These are phyloP conservation scores for Polytrichum formosum DNA, from an alignment of 225 moss, liverwort and hornwort species.

Conservation along the genomic window DNA sequence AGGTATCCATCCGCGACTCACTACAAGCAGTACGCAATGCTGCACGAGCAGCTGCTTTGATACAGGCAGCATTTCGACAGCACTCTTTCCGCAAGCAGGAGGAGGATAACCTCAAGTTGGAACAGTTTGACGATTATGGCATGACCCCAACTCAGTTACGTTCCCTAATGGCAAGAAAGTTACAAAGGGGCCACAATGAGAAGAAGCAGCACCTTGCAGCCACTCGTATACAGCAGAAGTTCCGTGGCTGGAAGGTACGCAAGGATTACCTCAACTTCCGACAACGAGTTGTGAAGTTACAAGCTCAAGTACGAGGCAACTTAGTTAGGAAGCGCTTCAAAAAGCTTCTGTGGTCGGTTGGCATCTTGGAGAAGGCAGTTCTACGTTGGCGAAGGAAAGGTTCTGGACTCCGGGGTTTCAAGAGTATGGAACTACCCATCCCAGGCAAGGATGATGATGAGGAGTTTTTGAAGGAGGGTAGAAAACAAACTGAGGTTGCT, in stretches of 20 bases:
- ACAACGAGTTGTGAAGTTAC: slow-evolving; percentile 51
- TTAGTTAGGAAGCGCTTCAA: slow-evolving; percentile 52
- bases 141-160: slow-evolving; percentile 49
- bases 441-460: slow-evolving; percentile 54
- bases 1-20: slow-evolving; percentile 33
- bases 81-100: slow-evolving; percentile 52
- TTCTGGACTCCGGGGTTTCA: slow-evolving; percentile 49
- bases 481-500: slow-evolving; percentile 50
- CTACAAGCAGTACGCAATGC: slow-evolving; percentile 65
- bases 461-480: slow-evolving; percentile 52
- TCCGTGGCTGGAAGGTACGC: slow-evolving; percentile 59
- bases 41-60: slow-evolving; percentile 51
- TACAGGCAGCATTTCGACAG: slow-evolving; percentile 52
- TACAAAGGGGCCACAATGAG: slow-evolving; percentile 34
- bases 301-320: slow-evolving; percentile 56
- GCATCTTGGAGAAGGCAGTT: slow-evolving; percentile 48
- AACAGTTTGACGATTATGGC: slow-evolving; percentile 47
- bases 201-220: slow-evolving; percentile 56
- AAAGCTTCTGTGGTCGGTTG: slow-evolving; percentile 58
- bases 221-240: slow-evolving; percentile 68
- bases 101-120: slow-evolving; percentile 35
- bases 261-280: slow-evolving; percentile 46
- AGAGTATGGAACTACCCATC: slow-evolving; percentile 27
- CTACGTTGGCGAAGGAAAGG: slow-evolving; percentile 55
- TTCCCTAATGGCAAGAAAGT: slow-evolving; percentile 29